Percentiles rank a stretch among this genome's conserved stretches.
Evolutionary conservation across 148 eudicot species (phyloP).

Genomic region (Rhododendron kiyosumense): DNA sequence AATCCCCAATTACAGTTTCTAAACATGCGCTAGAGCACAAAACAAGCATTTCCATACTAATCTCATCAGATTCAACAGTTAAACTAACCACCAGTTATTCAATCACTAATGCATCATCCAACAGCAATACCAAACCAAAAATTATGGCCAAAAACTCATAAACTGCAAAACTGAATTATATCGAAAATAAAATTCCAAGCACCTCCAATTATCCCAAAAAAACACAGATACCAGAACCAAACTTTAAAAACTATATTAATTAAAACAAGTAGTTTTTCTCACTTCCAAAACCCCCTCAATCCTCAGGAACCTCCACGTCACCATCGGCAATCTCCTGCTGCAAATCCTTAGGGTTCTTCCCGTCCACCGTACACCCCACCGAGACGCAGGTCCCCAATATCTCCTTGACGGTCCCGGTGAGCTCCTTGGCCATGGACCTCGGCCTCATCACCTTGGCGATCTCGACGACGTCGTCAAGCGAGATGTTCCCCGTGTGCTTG

Average conservation of each 20-base stretch:
- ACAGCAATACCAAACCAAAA: background rate
- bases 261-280: background rate
- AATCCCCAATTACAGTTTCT: background rate
- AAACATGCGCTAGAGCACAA: background rate
- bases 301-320: conserved; percentile 64
- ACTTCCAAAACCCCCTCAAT: conserved; percentile 21
- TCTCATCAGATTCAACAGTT: background rate
- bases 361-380: conserved; percentile 76
- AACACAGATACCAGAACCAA: background rate
- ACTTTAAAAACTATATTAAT: background rate
- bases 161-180: background rate
- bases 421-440: conserved; percentile 62
- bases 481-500: conserved; percentile 66
- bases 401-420: conserved; percentile 68
- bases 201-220: background rate
- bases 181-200: background rate
- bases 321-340: conserved; percentile 63
- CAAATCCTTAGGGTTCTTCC: conserved; percentile 69
- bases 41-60: background rate
- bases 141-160: background rate
- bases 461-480: conserved; percentile 68
- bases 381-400: conserved; percentile 69
- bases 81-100: background rate
- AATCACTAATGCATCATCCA: background rate
- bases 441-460: conserved; percentile 61